phyloP scores from a whole-genome alignment of 352 stramenopile genomes.

The Phytophthora cactorum region DNA sequence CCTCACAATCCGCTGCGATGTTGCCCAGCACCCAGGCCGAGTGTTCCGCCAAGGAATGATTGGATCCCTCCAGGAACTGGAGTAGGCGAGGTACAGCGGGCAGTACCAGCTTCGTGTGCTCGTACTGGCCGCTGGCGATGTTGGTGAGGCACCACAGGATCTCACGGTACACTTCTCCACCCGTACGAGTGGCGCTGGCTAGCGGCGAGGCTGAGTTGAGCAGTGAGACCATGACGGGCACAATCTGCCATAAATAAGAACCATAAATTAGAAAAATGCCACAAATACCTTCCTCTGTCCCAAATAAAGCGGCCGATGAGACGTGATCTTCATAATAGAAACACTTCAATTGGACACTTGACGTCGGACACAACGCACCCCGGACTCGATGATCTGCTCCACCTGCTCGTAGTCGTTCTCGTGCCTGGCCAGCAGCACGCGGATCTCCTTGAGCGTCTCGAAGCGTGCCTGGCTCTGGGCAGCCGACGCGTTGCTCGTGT shows the following conservation, averaged over 20 bases:
- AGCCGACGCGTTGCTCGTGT: constrained; percentile 43
- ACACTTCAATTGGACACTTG: constrained; percentile 10
- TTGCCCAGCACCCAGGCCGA: constrained; percentile 86
- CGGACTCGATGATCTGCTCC: constrained; percentile 80
- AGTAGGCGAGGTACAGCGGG: constrained; percentile 75
- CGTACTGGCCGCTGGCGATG: constrained; percentile 83
- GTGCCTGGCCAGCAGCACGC: constrained; percentile 58
- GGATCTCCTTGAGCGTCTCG: constrained; percentile 75
- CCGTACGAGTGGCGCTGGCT: constrained; percentile 61
- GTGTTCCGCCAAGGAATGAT: constrained; percentile 70
- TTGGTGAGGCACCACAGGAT: constrained; percentile 87
- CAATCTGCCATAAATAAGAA: constrained; percentile 51
- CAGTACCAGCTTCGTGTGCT: constrained; percentile 84
- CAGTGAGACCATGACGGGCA: constrained; percentile 71
- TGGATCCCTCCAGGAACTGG: constrained; percentile 71
- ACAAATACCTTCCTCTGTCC: constrained; percentile 8
- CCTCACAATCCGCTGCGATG: constrained; percentile 85
- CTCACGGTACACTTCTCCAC: constrained; percentile 77
- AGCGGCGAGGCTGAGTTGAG: constrained; percentile 75
- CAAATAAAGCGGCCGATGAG: constrained; percentile 1
- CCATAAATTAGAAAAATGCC: constrained; percentile 14
- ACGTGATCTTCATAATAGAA: neutral
- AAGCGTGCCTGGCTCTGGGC: constrained; percentile 67
- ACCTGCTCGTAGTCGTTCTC: constrained; percentile 75
- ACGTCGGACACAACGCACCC: constrained; percentile 44